phyloP scores from a whole-genome alignment of 495 filamentous ascomycete genomes.

The Halenospora varia region DNA sequence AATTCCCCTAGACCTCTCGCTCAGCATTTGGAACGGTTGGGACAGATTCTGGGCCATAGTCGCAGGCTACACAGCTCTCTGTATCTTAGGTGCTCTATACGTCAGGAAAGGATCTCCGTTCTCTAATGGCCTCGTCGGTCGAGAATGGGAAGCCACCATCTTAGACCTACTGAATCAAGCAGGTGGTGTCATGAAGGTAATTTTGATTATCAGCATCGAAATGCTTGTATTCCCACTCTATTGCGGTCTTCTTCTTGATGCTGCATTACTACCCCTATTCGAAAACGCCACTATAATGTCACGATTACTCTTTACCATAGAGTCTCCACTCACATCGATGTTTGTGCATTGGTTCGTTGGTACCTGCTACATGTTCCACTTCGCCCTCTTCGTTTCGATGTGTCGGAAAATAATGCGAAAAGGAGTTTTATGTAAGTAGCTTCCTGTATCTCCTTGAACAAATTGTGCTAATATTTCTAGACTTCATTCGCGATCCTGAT shows the following conservation, averaged over 20 bases:
- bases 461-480: conserved; percentile 35
- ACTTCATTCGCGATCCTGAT: conserved; percentile 98
- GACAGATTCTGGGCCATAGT: conserved; percentile 79
- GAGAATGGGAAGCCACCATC: conserved; percentile 70
- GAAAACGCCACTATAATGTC: conserved; percentile 69
- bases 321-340: conserved; percentile 76
- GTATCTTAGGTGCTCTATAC: conserved; percentile 70
- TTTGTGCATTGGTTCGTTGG: conserved; percentile 99
- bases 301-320: conserved; percentile 68
- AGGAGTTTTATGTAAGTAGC: conserved; percentile 78
- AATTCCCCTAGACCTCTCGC: conserved; percentile 48
- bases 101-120: conserved; percentile 65
- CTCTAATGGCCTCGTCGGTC: conserved; percentile 56
- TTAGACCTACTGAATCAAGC: conserved; percentile 88
- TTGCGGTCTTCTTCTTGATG: conserved; percentile 85
- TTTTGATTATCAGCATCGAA: conserved; percentile 97
- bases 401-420: conserved; percentile 94
- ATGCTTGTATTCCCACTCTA: conserved; percentile 98
- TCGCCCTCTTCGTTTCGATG: conserved; percentile 98
- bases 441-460: background rate
- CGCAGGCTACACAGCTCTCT: conserved; percentile 74
- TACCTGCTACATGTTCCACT: conserved; percentile 99
- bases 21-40: conserved; percentile 70
- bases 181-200: conserved; percentile 95
- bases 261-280: conserved; percentile 87